Percentiles rank a stretch among this genome's conserved stretches.
Evolutionary conservation across 2,329 filamentous ascomycete species (phyloP).

Genomic region (Scleromitrula shiraiana): DNA sequence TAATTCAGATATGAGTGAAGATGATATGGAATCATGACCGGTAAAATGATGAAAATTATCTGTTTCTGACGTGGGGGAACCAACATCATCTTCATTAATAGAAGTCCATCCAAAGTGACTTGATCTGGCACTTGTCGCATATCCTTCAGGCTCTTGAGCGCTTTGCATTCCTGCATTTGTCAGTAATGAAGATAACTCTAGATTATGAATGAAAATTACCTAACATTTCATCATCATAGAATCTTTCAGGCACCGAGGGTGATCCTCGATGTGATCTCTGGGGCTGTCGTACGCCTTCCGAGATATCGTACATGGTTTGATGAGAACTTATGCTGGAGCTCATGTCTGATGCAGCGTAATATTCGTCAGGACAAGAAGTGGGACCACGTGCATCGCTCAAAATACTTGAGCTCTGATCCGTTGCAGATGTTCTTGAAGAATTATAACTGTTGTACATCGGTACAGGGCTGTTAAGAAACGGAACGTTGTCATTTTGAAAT

Average conservation of each 20-base stretch:
- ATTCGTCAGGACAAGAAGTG: conserved; percentile 52
- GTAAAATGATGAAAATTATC: conserved; percentile 25
- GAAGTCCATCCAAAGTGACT: conserved; percentile 28
- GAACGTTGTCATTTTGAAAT: conserved; percentile 46
- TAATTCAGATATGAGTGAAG: conserved; percentile 48
- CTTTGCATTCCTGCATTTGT: conserved; percentile 14
- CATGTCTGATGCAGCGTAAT: conserved; percentile 52
- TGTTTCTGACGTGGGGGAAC: conserved; percentile 23
- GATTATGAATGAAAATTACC: conserved; percentile 25
- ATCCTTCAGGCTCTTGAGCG: conserved; percentile 23
- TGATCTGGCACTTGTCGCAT: conserved; percentile 27
- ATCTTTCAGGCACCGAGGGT: conserved; percentile 23
- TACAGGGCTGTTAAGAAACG: conserved; percentile 47
- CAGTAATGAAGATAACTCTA: conserved; percentile 9
- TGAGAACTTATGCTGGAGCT: conserved; percentile 54
- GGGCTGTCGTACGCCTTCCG: conserved; percentile 25
- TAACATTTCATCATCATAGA: conserved; percentile 33
- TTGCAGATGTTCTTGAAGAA: conserved; percentile 41
- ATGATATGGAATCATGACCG: conserved; percentile 40
- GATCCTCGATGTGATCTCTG: conserved; percentile 26
- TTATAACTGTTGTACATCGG: conserved; percentile 49
- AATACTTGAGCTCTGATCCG: conserved; percentile 46
- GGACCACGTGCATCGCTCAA: conserved; percentile 48
- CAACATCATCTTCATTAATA: conserved; percentile 28
- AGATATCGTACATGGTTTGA: conserved; percentile 46